A percentile compares a stretch with the other conserved stretches of the same genome.
phyloP scores from a whole-genome alignment of 108 stramenopile species.

The Skeletonema marinoi region DNA sequence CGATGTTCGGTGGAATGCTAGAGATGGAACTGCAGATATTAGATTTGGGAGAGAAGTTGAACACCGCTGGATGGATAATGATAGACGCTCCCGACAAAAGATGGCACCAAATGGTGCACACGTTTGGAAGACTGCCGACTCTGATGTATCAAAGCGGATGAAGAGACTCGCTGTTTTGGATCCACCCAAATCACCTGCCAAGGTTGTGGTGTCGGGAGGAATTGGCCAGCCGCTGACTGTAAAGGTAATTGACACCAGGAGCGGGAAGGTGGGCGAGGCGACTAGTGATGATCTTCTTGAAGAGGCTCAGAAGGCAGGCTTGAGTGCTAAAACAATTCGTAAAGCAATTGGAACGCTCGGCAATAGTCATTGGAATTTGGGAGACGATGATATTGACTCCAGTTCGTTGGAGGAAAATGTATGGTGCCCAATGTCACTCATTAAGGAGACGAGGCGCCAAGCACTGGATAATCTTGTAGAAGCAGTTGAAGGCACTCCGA shows the following conservation, averaged over 20 bases:
- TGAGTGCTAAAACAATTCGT: constrained; percentile 40
- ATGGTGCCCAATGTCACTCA: constrained; percentile 68
- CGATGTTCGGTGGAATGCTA: constrained; percentile 21
- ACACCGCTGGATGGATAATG: constrained; percentile 53
- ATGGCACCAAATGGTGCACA: constrained; percentile 66
- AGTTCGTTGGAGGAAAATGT: constrained; percentile 36
- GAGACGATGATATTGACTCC: constrained; percentile 41
- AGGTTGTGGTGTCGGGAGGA: constrained; percentile 43
- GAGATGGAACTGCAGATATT: constrained; percentile 32
- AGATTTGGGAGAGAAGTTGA: constrained; percentile 57
- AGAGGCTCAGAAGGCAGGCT: constrained; percentile 35
- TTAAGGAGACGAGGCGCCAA: constrained; percentile 62
- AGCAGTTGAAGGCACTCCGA: neutral
- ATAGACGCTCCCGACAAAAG: constrained; percentile 20
- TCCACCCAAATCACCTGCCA: constrained; percentile 24
- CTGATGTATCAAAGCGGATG: constrained; percentile 62
- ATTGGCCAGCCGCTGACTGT: constrained; percentile 51
- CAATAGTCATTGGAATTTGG: constrained; percentile 48
- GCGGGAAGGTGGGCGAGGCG: constrained; percentile 42
- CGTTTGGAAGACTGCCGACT: constrained; percentile 78
- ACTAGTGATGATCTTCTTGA: constrained; percentile 26
- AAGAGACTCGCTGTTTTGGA: constrained; percentile 49
- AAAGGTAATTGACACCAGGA: constrained; percentile 30
- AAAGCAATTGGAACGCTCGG: constrained; percentile 78
- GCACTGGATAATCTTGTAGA: constrained; percentile 52